phyloP scores from a whole-genome alignment of 208 protist species.

The Acanthamoeba healyi region DNA sequence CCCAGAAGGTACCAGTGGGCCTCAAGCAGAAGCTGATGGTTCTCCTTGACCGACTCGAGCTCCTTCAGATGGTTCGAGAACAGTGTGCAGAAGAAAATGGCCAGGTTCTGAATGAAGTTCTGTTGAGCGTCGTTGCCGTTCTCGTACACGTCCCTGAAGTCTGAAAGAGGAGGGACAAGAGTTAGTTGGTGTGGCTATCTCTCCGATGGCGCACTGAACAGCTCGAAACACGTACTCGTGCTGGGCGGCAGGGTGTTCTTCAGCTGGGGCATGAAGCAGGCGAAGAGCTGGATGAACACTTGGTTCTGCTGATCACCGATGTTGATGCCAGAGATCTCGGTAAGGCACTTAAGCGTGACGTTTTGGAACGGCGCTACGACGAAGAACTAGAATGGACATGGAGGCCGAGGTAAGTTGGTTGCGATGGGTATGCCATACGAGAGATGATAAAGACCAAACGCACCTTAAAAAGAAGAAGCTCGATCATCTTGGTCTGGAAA shows the following conservation, averaged over 20 bases:
- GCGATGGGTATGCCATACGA: neutral
- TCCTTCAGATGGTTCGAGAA: conserved; percentile 93
- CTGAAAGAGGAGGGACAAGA: neutral
- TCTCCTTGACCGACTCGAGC: conserved; percentile 92
- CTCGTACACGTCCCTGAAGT: conserved; percentile 88
- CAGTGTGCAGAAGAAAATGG: conserved; percentile 96
- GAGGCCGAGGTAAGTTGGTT: neutral
- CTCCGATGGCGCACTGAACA: conserved; percentile 85
- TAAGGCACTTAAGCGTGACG: conserved; percentile 92
- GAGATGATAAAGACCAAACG: neutral
- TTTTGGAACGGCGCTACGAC: conserved; percentile 88
- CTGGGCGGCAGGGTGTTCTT: conserved; percentile 53
- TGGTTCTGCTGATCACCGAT: conserved; percentile 78
- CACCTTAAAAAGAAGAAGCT: conserved; percentile 89
- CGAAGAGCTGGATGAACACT: conserved; percentile 89
- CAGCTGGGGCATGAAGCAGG: conserved; percentile 85
- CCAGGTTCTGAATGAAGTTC: conserved; percentile 94
- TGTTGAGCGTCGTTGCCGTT: conserved; percentile 91
- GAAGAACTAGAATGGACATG: conserved; percentile 88
- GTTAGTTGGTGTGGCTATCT: too few species aligned
- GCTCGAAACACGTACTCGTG: conserved; percentile 50
- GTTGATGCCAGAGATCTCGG: conserved; percentile 92
- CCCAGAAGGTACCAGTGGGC: conserved; percentile 95
- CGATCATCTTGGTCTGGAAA: conserved; percentile 94
- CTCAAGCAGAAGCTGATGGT: conserved; percentile 87